Conservation (phyloP, 306 rosid genomes). For the Gastrolobium villosum region DNA sequence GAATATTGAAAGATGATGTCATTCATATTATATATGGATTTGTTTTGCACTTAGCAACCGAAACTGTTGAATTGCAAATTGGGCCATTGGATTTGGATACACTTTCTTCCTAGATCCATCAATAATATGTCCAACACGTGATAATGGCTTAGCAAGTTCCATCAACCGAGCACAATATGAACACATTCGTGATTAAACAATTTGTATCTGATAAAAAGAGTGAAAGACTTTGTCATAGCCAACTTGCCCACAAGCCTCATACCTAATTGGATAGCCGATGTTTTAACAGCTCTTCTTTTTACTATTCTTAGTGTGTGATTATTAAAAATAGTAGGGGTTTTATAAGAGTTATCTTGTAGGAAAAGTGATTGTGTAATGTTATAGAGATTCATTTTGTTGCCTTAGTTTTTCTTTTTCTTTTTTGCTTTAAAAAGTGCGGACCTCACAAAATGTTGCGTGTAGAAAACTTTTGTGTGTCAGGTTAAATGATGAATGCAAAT, state of each 20-base stretch:
- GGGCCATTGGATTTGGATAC: constrained; percentile 10
- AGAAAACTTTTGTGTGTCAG: too few relatives aligned
- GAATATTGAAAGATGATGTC: too few relatives aligned
- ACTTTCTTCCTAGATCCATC: background rate
- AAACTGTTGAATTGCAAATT: background rate
- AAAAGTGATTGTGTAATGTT: too few relatives aligned
- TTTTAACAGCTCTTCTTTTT: background rate
- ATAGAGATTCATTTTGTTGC: too few relatives aligned
- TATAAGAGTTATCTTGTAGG: too few relatives aligned
- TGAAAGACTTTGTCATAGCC: background rate
- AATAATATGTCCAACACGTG: background rate
- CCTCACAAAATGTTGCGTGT: too few relatives aligned
- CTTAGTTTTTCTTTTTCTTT: too few relatives aligned
- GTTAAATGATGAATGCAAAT: too few relatives aligned
- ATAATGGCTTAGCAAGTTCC: background rate
- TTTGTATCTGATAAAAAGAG: background rate
- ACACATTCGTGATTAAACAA: background rate
- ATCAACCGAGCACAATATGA: constrained; percentile 3
- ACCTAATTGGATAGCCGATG: background rate
- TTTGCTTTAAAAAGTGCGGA: too few relatives aligned
- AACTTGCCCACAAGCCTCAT: constrained; percentile 4
- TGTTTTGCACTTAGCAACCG: background rate
- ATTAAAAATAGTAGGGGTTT: background rate
- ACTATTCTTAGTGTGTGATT: background rate
- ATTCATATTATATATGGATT: background rate